Percentiles rank a stretch among this genome's conserved stretches.
These are phyloP conservation scores for Lachnellula subtilissima DNA, from an alignment of 2,329 filamentous ascomycete species.

Conservation along the genomic window DNA sequence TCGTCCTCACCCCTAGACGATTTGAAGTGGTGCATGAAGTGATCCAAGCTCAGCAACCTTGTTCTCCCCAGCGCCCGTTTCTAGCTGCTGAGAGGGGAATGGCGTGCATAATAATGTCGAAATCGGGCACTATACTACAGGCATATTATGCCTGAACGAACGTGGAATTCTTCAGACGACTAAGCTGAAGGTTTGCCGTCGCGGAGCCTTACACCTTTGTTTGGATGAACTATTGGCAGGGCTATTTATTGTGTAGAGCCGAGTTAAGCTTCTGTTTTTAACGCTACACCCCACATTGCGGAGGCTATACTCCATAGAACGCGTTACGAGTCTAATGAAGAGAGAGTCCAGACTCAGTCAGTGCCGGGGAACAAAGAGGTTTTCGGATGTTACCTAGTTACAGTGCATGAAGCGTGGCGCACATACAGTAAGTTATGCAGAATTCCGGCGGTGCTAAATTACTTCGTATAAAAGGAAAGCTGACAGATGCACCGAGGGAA, in stretches of 20 bases:
- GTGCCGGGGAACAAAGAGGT: too few species aligned
- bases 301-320: conserved; percentile 2
- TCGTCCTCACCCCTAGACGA: too few species aligned
- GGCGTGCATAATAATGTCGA: conserved; percentile 22
- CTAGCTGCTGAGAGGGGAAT: conserved; percentile 9
- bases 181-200: conserved; percentile 1
- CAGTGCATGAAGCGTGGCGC: not conserved
- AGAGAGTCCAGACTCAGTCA: not conserved
- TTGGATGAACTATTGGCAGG: conserved; percentile 18
- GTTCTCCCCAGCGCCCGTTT: conserved; percentile 1
- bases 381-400: too few species aligned
- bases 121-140: conserved; percentile 11
- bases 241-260: conserved; percentile 13
- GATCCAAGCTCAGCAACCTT: conserved; percentile 15
- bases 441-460: not conserved
- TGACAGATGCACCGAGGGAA: not conserved
- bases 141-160: conserved; percentile 15
- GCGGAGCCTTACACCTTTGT: not conserved
- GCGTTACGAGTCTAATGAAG: not conserved
- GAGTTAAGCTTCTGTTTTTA: conserved; percentile 2
- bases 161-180: conserved; percentile 15
- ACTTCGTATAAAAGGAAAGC: not conserved
- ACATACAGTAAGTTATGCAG: not conserved
- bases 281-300: not conserved
- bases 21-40: not conserved